Percentiles rank a stretch among this genome's conserved stretches.
Evolutionary conservation across 2,329 filamentous ascomycete genomes (phyloP).

Genomic region (Fusarium sp.): DNA sequence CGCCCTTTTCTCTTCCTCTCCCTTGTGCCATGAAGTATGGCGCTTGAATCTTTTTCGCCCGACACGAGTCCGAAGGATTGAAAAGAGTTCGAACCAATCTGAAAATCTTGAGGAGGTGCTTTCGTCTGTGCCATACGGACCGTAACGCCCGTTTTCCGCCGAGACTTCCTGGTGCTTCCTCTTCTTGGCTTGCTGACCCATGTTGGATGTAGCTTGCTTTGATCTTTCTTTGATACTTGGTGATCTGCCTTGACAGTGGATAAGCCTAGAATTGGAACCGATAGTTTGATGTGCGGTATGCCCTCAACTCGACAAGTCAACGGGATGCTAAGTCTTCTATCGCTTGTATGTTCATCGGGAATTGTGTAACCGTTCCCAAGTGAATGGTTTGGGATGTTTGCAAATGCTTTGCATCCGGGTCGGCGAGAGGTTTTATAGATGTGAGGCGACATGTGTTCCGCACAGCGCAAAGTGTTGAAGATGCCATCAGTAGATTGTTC

Average conservation of each 20-base stretch:
- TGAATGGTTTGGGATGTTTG: neutral
- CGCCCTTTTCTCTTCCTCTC: neutral
- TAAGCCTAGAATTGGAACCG: slow-evolving; percentile 3
- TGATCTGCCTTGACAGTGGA: neutral
- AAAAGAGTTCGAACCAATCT: neutral
- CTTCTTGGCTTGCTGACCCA: slow-evolving; percentile 10
- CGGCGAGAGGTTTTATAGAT: slow-evolving; percentile 1
- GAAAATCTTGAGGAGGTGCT: neutral
- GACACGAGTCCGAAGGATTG: neutral
- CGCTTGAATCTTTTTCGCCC: neutral
- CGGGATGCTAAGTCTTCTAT: slow-evolving; percentile 19
- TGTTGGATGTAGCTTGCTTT: slow-evolving; percentile 2
- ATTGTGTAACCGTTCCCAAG: neutral
- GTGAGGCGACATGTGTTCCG: neutral
- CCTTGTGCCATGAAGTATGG: neutral
- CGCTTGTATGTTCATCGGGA: neutral
- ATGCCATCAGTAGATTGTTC: neutral
- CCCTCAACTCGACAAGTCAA: slow-evolving; percentile 1
- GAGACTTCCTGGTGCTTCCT: neutral
- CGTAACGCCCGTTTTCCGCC: neutral
- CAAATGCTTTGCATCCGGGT: neutral
- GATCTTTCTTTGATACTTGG: neutral
- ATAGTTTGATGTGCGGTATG: slow-evolving; percentile 23
- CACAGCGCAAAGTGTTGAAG: neutral
- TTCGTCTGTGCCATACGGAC: neutral